phyloP scores from a whole-genome alignment of 2,329 filamentous ascomycete genomes.

The Xenoacremonium recifei region DNA sequence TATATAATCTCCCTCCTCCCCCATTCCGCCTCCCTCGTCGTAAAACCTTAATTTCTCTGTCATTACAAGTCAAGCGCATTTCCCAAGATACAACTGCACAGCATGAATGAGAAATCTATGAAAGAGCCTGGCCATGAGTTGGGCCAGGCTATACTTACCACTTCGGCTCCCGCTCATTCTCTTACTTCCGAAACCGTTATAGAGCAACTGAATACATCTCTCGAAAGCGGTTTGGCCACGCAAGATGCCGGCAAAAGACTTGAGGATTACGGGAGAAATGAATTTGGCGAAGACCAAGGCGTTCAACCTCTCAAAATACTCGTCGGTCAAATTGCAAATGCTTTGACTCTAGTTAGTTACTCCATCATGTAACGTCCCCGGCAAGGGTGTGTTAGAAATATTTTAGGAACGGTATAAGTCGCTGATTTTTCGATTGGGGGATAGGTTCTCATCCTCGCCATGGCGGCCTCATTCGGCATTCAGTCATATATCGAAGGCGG shows the following conservation, averaged over 20 bases:
- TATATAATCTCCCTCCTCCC: too few relatives aligned
- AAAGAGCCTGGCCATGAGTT: too few relatives aligned
- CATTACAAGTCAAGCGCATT: too few relatives aligned
- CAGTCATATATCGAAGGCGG: conserved; percentile 60
- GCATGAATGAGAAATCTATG: too few relatives aligned
- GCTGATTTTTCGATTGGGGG: conserved; percentile 17
- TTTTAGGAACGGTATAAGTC: conserved; percentile 14
- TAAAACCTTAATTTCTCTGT: too few relatives aligned
- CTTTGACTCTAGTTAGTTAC: conserved; percentile 60
- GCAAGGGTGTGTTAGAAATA: neutral
- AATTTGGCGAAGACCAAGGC: conserved; percentile 58
- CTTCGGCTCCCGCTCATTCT: conserved; percentile 22
- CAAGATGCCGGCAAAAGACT: conserved; percentile 47
- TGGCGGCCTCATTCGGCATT: conserved; percentile 57
- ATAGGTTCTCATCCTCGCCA: conserved; percentile 53
- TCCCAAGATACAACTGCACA: too few relatives aligned
- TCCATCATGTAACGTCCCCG: conserved; percentile 2
- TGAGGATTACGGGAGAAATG: conserved; percentile 58
- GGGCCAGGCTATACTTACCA: conserved; percentile 21
- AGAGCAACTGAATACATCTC: conserved; percentile 12
- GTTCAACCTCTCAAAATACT: conserved; percentile 64
- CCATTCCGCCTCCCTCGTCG: too few relatives aligned
- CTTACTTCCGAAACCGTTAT: conserved; percentile 16
- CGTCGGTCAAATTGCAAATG: conserved; percentile 65
- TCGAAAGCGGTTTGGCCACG: conserved; percentile 13